A percentile compares a stretch with the other conserved stretches of the same genome.
These are phyloP conservation scores for Mucuna pruriens DNA, from an alignment of 306 rosid genomes.

Conservation along the genomic window DNA sequence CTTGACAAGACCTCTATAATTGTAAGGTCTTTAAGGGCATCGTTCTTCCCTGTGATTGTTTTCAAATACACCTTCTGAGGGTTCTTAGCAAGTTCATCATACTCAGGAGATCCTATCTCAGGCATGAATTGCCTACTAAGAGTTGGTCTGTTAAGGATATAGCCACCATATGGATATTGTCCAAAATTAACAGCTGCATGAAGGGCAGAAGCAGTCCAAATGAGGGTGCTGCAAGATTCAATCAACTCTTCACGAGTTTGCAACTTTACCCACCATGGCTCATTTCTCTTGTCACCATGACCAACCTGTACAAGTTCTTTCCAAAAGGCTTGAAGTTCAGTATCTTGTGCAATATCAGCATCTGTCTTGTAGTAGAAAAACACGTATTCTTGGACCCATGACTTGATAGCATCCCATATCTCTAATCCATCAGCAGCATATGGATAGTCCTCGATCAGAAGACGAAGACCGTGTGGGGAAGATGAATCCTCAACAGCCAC, in stretches of 20 bases:
- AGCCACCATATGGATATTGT: conserved; percentile 76
- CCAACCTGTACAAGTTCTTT: conserved; percentile 58
- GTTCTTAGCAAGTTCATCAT: conserved; percentile 51
- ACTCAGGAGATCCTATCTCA: conserved; percentile 56
- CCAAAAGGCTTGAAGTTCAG: conserved; percentile 76
- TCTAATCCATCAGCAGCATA: conserved; percentile 65
- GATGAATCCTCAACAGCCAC: conserved; percentile 60
- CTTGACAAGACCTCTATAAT: conserved; percentile 68
- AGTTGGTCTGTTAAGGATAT: conserved; percentile 70
- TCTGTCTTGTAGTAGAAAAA: conserved; percentile 57
- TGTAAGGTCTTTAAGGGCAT: conserved; percentile 55
- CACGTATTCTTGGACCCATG: conserved; percentile 67
- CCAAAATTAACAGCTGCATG: conserved; percentile 78
- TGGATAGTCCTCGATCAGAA: conserved; percentile 68
- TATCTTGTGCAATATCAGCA: conserved; percentile 47
- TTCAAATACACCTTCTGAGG: conserved; percentile 53
- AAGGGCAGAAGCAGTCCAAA: conserved; percentile 76
- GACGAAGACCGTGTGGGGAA: conserved; percentile 59
- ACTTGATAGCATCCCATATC: conserved; percentile 62
- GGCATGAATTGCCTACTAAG: conserved; percentile 65
- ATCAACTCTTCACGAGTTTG: conserved; percentile 51
- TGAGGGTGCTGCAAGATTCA: conserved; percentile 48
- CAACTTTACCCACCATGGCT: conserved; percentile 65
- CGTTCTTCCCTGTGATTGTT: conserved; percentile 62
- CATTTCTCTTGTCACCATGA: conserved; percentile 63